Evolutionary conservation across 192 early-diverging fungal species (phyloP).

Genomic region (Dispira parvispora): DNA sequence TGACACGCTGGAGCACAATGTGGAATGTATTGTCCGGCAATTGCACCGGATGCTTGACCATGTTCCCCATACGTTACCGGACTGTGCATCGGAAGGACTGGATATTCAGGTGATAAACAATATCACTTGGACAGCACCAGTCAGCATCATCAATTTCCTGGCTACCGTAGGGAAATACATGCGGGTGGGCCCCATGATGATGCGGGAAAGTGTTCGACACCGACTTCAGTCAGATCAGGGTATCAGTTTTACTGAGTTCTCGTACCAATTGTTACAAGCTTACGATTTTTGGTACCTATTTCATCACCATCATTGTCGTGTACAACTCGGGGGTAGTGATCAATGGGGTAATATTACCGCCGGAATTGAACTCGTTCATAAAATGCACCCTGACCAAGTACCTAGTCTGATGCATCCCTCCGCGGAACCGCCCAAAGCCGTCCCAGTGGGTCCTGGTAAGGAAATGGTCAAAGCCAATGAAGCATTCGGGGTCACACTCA

Average conservation of each 20-base stretch:
- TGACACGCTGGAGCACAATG: slow-evolving; percentile 39
- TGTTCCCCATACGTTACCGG: slow-evolving; percentile 24
- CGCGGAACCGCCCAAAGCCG: no score
- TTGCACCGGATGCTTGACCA: slow-evolving; percentile 50
- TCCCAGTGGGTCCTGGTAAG: no score
- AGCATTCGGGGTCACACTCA: slow-evolving; percentile 75
- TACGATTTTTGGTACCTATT: slow-evolving; percentile 86
- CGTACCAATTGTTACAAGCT: slow-evolving; percentile 89
- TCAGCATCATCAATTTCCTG: slow-evolving; percentile 63
- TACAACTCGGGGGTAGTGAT: slow-evolving; percentile 80
- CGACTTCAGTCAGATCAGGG: slow-evolving; percentile 64
- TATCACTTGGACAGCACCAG: slow-evolving; percentile 53
- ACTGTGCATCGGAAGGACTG: slow-evolving; percentile 18
- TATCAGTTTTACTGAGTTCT: slow-evolving; percentile 91
- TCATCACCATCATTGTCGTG: slow-evolving; percentile 23
- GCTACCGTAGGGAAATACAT: slow-evolving; percentile 60
- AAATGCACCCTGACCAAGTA: slow-evolving; percentile 23
- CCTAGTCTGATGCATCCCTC: not conserved
- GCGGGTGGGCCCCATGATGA: slow-evolving; percentile 70
- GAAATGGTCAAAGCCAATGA: no score
- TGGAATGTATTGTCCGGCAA: slow-evolving; percentile 48
- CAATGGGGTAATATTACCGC: slow-evolving; percentile 97
- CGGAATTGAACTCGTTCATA: slow-evolving; percentile 79
- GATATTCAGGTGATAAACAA: slow-evolving; percentile 57
- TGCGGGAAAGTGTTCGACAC: slow-evolving; percentile 72